Base-by-base conservation (phyloP, 2,329 filamentous ascomycete genomes). In the Penicillium sp. region DNA sequence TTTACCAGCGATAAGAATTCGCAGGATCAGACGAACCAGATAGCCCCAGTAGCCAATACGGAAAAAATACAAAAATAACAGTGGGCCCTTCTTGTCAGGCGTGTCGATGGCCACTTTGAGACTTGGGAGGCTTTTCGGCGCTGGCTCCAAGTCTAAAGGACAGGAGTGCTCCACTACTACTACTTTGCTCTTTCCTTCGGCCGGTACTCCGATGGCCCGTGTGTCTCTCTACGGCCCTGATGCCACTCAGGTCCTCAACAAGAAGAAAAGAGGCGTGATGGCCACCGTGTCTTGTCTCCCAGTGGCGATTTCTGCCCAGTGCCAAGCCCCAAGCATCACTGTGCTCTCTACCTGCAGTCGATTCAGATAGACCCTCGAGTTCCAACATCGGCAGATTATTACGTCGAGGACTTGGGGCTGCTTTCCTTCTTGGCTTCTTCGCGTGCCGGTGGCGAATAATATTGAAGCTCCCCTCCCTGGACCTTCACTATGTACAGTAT, bases 151-250 rank as follows among this genome's bases (percentile, higher is more conserved):
- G 35, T 37, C 30, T 12, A 33, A 33, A 2, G 12, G 10, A 33
- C 30, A 15, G 35, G 4, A 37, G 35, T 10, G 35, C 28, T 50
- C 47, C 47, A 56, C 56, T 64, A n/a, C n/a, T n/a, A n/a, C n/a
- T n/a, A 58, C 37, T 53, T 45, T 44, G 55, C 33, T 42, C 24
- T 49, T 5, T 17, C 30, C 45, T 61, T 61, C 59, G 59, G 59
- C 60, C 60, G 56, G 53, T 15, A 51, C 55, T 55, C 61, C 61
- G 61, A 60, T 57, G 53, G 53, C 35, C 56, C 60, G 60, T 55
- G 55, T 30, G 54, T 22, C 28, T 12, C 8, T 22, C 40, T n/a
- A 3, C 28, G 28, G 22, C 35, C 53, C 30, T 30, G 13, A 26
- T 53, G 30, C 35, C 35, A 53, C n/a, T 38, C 50, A 26, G 2